These are phyloP conservation scores for Phyllosticta citribraziliensis DNA, from an alignment of 2,329 filamentous ascomycete species.

Conservation along the genomic window DNA sequence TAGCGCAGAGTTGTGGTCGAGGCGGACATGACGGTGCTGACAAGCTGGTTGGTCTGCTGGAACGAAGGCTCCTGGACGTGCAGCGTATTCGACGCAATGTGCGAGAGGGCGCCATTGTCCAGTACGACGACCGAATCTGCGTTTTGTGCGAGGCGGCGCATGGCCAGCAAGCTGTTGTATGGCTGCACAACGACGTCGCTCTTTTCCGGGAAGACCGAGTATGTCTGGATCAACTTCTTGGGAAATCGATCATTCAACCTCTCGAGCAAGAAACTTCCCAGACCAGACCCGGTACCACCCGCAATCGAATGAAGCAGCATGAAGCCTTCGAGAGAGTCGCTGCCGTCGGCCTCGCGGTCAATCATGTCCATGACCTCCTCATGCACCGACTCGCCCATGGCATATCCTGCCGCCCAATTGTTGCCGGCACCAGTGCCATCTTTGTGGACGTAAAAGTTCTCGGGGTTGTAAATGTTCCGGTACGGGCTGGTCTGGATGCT, in stretches of 20 bases:
- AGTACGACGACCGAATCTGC: conserved; percentile 96
- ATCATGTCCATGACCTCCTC: conserved; percentile 99
- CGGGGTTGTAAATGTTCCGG: conserved; percentile 98
- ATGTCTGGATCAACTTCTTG: conserved; percentile 98
- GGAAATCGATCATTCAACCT: conserved; percentile 94
- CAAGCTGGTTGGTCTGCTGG: conserved; percentile 93
- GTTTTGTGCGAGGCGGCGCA: conserved; percentile 87
- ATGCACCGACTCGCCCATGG: conserved; percentile 80
- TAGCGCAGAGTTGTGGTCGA: conserved; percentile 94
- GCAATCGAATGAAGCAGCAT: conserved; percentile 99
- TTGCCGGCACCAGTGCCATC: conserved; percentile 90
- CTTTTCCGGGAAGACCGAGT: conserved; percentile 94
- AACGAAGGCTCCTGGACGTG: conserved; percentile 95
- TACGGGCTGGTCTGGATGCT: conserved; percentile 88
- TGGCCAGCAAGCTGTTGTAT: conserved; percentile 90
- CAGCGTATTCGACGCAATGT: conserved; percentile 87
- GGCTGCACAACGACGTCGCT: conserved; percentile 94
- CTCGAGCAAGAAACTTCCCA: conserved; percentile 91
- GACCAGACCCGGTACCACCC: conserved; percentile 89
- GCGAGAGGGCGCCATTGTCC: conserved; percentile 86
- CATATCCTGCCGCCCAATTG: conserved; percentile 96
- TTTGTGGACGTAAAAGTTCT: conserved; percentile 97
- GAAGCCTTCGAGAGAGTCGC: conserved; percentile 95
- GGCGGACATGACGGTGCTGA: conserved; percentile 96
- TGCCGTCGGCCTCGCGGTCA: conserved; percentile 93